These are phyloP conservation scores for Ilyonectria destructans DNA, from an alignment of 2,329 filamentous ascomycete genomes.

Conservation along the genomic window DNA sequence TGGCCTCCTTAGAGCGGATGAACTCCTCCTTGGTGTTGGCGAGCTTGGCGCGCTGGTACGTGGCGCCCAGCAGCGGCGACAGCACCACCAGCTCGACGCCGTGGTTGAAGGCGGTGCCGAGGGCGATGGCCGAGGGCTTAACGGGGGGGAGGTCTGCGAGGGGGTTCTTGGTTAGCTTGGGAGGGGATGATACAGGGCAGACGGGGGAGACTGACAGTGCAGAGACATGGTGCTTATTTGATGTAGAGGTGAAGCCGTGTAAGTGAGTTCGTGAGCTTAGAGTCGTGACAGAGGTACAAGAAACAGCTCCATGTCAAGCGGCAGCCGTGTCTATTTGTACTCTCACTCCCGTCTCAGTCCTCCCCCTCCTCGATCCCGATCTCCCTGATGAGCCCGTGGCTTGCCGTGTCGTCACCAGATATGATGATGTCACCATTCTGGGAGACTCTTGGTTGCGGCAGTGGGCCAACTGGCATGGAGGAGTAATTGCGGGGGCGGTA, in stretches of 20 bases:
- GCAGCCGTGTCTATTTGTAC: conserved; percentile 48
- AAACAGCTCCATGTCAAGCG: conserved; percentile 11
- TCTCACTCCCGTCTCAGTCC: conserved; percentile 16
- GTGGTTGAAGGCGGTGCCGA: conserved; percentile 97
- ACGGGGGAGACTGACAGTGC: conserved; percentile 65
- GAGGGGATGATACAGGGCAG: conserved; percentile 9
- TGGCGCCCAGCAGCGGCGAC: conserved; percentile 91
- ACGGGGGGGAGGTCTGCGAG: conserved; percentile 77
- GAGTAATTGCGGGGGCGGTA: conserved; percentile 20
- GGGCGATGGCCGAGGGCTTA: conserved; percentile 97
- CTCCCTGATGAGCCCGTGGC: conserved; percentile 46
- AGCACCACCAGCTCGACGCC: conserved; percentile 90
- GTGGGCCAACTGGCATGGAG: conserved; percentile 19
- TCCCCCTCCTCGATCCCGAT: conserved; percentile 44
- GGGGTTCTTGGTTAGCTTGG: conserved; percentile 10
- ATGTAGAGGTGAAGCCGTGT: conserved; percentile 16
- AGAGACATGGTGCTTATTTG: conserved; percentile 68
- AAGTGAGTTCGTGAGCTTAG: conserved; percentile 16
- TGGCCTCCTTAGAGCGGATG: conserved; percentile 92
- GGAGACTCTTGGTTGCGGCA: conserved; percentile 32
- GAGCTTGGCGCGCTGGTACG: conserved; percentile 92
- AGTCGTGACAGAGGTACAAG: conserved; percentile 29
- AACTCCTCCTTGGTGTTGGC: conserved; percentile 98
- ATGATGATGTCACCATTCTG: conserved; percentile 61
- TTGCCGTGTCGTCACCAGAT: conserved; percentile 55